Percentiles rank a stretch among this genome's conserved stretches.
These are phyloP conservation scores for Lepiota brunneoincarnata DNA, from an alignment of 768 basidiomycete species.

Conservation along the genomic window DNA sequence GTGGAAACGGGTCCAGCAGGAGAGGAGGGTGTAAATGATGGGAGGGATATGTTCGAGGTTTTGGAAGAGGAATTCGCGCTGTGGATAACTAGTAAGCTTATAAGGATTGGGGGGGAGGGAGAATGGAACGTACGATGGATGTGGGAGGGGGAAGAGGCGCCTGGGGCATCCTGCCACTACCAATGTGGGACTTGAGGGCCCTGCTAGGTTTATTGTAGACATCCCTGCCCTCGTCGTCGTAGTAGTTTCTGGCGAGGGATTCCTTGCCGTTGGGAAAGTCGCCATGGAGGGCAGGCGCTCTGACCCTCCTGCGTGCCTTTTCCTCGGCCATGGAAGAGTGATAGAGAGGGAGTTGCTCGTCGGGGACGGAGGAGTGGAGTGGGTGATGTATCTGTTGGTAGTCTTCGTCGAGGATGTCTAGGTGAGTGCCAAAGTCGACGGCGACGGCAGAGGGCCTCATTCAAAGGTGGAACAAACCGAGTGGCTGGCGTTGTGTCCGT, in stretches of 20 bases:
- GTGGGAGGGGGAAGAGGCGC: constrained; percentile 64
- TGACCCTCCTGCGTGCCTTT: constrained; percentile 57
- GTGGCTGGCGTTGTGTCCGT: constrained; percentile 3
- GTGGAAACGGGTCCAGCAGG: constrained; percentile 94
- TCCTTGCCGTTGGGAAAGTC: constrained; percentile 16
- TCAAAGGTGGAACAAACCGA: constrained; percentile 24
- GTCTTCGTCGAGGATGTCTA: constrained; percentile 57
- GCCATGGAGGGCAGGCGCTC: constrained; percentile 16
- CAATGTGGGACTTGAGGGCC: constrained; percentile 32
- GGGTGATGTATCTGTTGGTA: constrained; percentile 73
- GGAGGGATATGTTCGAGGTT: constrained; percentile 79
- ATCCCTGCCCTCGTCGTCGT: constrained; percentile 52
- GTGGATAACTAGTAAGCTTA: constrained; percentile 10
- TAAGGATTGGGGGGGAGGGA: constrained; percentile 16
- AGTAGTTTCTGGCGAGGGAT: constrained; percentile 25
- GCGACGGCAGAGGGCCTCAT: constrained; percentile 67
- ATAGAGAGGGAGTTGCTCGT: constrained; percentile 14
- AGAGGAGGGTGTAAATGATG: constrained; percentile 85
- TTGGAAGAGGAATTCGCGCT: constrained; percentile 78
- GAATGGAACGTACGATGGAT: constrained; percentile 46
- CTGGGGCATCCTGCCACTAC: constrained; percentile 61
- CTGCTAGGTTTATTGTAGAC: constrained; percentile 48
- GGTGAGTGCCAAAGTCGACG: constrained; percentile 63
- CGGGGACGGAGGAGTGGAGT: constrained; percentile 20
- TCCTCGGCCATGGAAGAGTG: constrained; percentile 48